phyloP scores from a whole-genome alignment of 805 yeast species.

The Metschnikowia kunwiensis region DNA sequence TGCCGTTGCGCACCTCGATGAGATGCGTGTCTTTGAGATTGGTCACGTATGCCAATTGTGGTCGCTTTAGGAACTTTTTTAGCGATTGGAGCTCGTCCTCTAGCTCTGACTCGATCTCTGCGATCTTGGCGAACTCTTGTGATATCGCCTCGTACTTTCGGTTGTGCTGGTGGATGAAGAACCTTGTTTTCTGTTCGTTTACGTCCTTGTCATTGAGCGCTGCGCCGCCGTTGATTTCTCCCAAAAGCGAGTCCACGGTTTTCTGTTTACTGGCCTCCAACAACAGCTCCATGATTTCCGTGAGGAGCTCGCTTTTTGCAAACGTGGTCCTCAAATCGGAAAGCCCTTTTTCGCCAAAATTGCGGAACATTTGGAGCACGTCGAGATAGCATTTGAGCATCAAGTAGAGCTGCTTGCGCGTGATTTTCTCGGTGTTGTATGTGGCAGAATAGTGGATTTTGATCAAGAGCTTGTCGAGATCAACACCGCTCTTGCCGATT shows the following conservation, averaged over 20 bases:
- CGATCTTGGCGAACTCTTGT: conserved; percentile 36
- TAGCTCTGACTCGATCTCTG: conserved; percentile 45
- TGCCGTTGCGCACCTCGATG: conserved; percentile 66
- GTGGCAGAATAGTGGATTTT: conserved; percentile 55
- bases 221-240: conserved; percentile 50
- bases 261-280: conserved; percentile 29
- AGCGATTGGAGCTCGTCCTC: conserved; percentile 51
- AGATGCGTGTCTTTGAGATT: conserved; percentile 67
- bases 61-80: conserved; percentile 48
- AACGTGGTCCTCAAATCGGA: conserved; percentile 23
- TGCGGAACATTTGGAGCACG: conserved; percentile 25
- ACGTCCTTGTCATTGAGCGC: conserved; percentile 50
- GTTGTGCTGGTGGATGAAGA: conserved; percentile 35
- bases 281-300: conserved; percentile 36
- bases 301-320: conserved; percentile 30
- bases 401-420: conserved; percentile 57
- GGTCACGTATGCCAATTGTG: conserved; percentile 53
- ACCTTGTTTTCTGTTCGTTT: conserved; percentile 43
- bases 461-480: conserved; percentile 56
- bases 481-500: conserved; percentile 40
- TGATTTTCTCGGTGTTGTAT: conserved; percentile 34
- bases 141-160: conserved; percentile 40
- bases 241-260: conserved; percentile 34
- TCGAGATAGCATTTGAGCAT: conserved; percentile 47
- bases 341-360: conserved; percentile 13